A percentile compares a stretch with the other conserved stretches of the same genome.
Conservation (phyloP, 257 asterid species). For the Voacanga thouarsii region DNA sequence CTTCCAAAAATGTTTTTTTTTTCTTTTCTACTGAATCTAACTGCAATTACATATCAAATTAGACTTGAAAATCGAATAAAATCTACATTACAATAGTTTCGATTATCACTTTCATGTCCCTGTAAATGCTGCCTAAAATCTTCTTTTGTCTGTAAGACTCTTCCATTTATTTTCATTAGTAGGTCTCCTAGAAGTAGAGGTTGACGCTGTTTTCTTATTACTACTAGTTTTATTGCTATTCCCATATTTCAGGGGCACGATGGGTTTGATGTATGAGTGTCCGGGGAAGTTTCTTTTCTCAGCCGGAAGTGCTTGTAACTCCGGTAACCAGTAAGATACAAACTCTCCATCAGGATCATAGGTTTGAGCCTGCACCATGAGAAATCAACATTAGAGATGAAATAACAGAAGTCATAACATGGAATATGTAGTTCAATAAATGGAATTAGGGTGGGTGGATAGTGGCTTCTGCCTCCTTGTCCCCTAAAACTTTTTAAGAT, state of each 20-base stretch:
- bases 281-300: conserved; percentile 77
- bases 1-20: too few relatives aligned
- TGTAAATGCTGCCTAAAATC: neutral
- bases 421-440: too few relatives aligned
- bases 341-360: conserved; percentile 87
- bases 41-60: neutral
- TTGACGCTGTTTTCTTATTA: conserved; percentile 22
- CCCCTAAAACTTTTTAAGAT: too few relatives aligned
- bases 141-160: conserved; percentile 24
- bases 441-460: too few relatives aligned
- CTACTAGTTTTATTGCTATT: conserved; percentile 35
- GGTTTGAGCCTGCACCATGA: conserved; percentile 63
- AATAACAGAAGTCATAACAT: too few relatives aligned
- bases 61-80: neutral
- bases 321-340: conserved; percentile 81
- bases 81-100: neutral
- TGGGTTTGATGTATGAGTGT: conserved; percentile 52
- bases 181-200: conserved; percentile 36
- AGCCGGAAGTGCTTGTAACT: conserved; percentile 57
- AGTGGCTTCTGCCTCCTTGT: too few relatives aligned
- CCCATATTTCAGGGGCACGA: conserved; percentile 71
- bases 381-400: neutral
- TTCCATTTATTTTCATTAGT: conserved; percentile 38
- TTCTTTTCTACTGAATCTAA: neutral
- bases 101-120: neutral